Evolutionary conservation across 2,329 filamentous ascomycete genomes (phyloP).

Genomic region (Metarhizium brunneum): DNA sequence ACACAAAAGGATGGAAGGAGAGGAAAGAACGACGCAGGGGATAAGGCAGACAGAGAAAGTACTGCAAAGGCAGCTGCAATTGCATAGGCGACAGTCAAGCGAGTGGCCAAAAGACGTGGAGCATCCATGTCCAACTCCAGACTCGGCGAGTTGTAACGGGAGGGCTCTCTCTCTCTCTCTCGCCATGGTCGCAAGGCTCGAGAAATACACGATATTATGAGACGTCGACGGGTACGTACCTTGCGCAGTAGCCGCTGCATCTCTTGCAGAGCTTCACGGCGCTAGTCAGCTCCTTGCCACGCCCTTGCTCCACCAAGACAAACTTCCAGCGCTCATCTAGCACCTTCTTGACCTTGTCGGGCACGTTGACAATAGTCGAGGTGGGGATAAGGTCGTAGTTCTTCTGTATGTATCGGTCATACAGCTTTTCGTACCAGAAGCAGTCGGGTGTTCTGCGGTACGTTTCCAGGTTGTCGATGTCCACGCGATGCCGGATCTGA

Average conservation of each 20-base stretch:
- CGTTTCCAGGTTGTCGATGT: constrained; percentile 72
- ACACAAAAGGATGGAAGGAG: background rate
- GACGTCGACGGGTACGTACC: constrained; percentile 40
- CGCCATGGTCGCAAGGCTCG: too few species aligned
- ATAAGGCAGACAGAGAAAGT: constrained; percentile 1
- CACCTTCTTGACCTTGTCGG: constrained; percentile 88
- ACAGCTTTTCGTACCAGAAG: constrained; percentile 97
- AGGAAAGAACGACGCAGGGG: constrained; percentile 4
- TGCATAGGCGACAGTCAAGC: too few species aligned
- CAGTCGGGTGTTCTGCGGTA: constrained; percentile 78
- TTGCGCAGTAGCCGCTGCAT: constrained; percentile 84
- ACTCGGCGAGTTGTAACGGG: too few species aligned
- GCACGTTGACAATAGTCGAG: constrained; percentile 88
- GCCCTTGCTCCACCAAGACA: constrained; percentile 86
- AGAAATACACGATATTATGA: background rate
- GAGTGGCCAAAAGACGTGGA: too few species aligned
- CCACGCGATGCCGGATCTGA: constrained; percentile 76
- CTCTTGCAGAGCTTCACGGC: constrained; percentile 94
- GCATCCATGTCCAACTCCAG: too few species aligned
- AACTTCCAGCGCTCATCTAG: constrained; percentile 95
- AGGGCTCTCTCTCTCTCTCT: too few species aligned
- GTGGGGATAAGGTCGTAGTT: constrained; percentile 97
- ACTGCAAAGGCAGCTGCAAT: too few species aligned
- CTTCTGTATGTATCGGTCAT: constrained; percentile 96
- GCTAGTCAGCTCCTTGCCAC: constrained; percentile 90